Evolutionary conservation across 208 protist genomes (phyloP), one percentile per base, ranked within the genome.

Genomic region (Willaertia magna): DNA sequence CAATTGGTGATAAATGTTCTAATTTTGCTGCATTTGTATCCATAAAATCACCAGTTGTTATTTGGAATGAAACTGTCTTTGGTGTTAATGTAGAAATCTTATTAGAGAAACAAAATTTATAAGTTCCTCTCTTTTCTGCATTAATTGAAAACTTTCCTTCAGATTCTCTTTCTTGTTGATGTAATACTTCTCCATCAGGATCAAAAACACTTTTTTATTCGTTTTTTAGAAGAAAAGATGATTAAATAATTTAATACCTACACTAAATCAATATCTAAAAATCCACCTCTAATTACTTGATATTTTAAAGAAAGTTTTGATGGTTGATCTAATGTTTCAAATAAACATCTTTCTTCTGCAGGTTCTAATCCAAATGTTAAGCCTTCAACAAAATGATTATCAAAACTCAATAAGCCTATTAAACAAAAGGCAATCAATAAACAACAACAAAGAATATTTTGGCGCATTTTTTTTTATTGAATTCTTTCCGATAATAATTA

Each of bases 81-180:
- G 49, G 67, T 2, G 92, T 94, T 0, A 95, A 14, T 9, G 91
- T 94, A 85, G 92, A 94, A 92, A 96, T 96, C 75, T 86, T 89
- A 87, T 96, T 96, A 22, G 89, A 92, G 85, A 96, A 95, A 90
- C 94, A 96, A 79, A 96, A 94, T 46, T 84, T 75, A 88, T 96
- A 90, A 46, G 85, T 76, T 34, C 93, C 94, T 4, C 89, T 79
- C 6, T 85, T 67, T 40, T 89, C 86, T 42, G 93, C 86, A 87
- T 94, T 96, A 34, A 95, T 95, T 26, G 95, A 89, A 34, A 95
- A 88, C 34, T 93, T 92, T 79, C 92, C 90, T 86, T 95, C 94
- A 0, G 74, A 85, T 46, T 92, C 43, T 81, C 76, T 81, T 81
- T 81, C 76, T 34, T 42, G n/a, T 81, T 51, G 40, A 51, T 81